Evolutionary conservation across 163 green algal species (phyloP).

Genomic region (Scenedesmus sp.): DNA sequence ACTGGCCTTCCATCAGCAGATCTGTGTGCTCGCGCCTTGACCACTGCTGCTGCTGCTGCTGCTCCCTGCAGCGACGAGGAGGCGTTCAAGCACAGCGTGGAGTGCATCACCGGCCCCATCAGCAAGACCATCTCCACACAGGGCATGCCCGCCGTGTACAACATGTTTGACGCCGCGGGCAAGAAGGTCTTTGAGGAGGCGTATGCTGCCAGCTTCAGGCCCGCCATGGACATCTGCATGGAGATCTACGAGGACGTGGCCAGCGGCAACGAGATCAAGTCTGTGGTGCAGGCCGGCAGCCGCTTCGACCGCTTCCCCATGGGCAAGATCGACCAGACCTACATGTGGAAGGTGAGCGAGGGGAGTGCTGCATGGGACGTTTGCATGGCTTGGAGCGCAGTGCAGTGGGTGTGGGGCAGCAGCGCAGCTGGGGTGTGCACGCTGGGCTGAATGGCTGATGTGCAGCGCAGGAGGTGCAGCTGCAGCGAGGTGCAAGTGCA

Average conservation of each 20-base stretch:
- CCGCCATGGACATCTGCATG: constrained; percentile 97
- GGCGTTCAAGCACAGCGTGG: constrained; percentile 96
- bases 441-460: background rate
- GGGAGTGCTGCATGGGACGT: background rate
- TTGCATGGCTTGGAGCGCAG: background rate
- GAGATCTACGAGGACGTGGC: constrained; percentile 99
- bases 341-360: constrained; percentile 95
- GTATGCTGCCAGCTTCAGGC: constrained; percentile 88
- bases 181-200: constrained; percentile 95
- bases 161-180: constrained; percentile 84
- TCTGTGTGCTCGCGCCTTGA: background rate
- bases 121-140: constrained; percentile 93
- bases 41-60: background rate
- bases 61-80: constrained; percentile 84
- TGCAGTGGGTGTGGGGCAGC: background rate
- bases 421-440: background rate
- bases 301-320: constrained; percentile 98
- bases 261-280: constrained; percentile 98
- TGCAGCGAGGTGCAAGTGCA: too few relatives aligned
- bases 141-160: constrained; percentile 96
- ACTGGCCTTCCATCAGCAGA: background rate
- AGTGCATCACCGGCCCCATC: constrained; percentile 98
- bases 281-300: constrained; percentile 91
- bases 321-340: constrained; percentile 98
- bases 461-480: background rate